Evolutionary conservation across 768 basidiomycete species (phyloP), one percentile per base, ranked within the genome.

Genomic region (Albatrellus ellisii): DNA sequence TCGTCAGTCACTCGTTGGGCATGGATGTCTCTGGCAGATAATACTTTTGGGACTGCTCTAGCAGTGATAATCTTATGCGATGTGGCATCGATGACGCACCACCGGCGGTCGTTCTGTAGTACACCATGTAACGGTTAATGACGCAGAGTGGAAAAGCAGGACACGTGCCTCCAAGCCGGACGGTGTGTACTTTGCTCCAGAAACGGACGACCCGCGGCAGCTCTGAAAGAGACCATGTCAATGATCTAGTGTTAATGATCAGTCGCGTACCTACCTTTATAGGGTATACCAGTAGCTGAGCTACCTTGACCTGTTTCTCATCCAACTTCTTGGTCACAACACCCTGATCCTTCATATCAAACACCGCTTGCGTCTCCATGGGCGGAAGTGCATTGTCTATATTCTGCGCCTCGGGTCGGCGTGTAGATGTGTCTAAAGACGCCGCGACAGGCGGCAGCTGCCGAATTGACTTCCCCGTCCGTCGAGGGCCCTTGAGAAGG

Each of bases 21-120:
- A 5, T 14, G 29, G 22, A 24, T 35, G 25, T 6, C 21, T 33
- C 21, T 35, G 48, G 18, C 61, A 12, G n/a, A n/a, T n/a, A n/a
- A n/a, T 52, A 75, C 83, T 67, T 77, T 76, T 20, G 72, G 48
- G 26, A 72, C 57, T 42, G 77, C 72, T 39, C 84, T 70, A 4
- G 83, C 84, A 2, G 84, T 88, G 32, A 87, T 61, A 18, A 82
- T 66, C 4, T 54, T 52, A 33, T 72, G 61, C 4, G 64, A 71
- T 7, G 62, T 59, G 3, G 67, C 68, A 48, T 78, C 77, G 37
- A 83, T 65, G 52, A 86, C 68, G 47, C 73, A 77, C 73, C 81
- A 84, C 56, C 62, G 66, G 47, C 84, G 68, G 52, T 87, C 84
- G 54, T 79, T 66, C 82, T 86, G 47, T n/a, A n/a, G 18, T 12